phyloP scores from a whole-genome alignment of 1,284 basidiomycete species.

The Irpex sp. region DNA sequence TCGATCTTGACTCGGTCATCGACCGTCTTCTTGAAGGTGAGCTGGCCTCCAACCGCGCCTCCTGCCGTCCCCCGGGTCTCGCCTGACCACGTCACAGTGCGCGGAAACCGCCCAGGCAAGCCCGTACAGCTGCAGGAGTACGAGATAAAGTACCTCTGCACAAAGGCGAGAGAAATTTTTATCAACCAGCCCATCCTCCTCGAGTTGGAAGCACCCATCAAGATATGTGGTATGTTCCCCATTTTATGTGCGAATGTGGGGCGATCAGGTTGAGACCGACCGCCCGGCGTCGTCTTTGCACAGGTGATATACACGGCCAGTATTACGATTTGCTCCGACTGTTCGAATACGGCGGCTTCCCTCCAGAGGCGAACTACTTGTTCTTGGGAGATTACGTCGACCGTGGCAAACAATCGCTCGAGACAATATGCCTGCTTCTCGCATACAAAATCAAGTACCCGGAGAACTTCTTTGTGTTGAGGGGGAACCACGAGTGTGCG shows the following conservation, averaged over 20 bases:
- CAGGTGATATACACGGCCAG: slow-evolving; percentile 93
- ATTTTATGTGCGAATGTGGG: not conserved
- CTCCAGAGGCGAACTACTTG: slow-evolving; percentile 94
- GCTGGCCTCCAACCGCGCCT: slow-evolving; percentile 35
- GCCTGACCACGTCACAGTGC: slow-evolving; percentile 50
- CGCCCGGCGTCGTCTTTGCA: not conserved
- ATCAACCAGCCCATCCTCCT: slow-evolving; percentile 94
- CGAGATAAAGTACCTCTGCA: slow-evolving; percentile 95
- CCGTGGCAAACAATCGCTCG: slow-evolving; percentile 91
- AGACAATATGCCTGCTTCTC: slow-evolving; percentile 89
- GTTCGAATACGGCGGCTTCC: slow-evolving; percentile 94
- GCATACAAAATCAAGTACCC: slow-evolving; percentile 99
- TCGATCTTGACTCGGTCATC: slow-evolving; percentile 98
- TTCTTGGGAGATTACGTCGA: slow-evolving; percentile 96
- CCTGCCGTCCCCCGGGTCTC: slow-evolving; percentile 10
- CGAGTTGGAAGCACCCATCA: slow-evolving; percentile 94
- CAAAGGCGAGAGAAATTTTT: slow-evolving; percentile 93
- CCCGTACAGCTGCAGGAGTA: slow-evolving; percentile 93
- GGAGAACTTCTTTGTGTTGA: slow-evolving; percentile 95
- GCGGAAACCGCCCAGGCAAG: slow-evolving; percentile 92
- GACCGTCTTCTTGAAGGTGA: slow-evolving; percentile 94
- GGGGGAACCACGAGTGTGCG: slow-evolving; percentile 94
- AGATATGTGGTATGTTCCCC: slow-evolving; percentile 84
- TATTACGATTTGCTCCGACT: slow-evolving; percentile 93
- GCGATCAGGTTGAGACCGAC: not conserved